Percentiles rank a stretch among this genome's conserved stretches.
These are phyloP conservation scores for Umbelopsis isabellina DNA, from an alignment of 192 early-diverging fungal species.

Conservation along the genomic window DNA sequence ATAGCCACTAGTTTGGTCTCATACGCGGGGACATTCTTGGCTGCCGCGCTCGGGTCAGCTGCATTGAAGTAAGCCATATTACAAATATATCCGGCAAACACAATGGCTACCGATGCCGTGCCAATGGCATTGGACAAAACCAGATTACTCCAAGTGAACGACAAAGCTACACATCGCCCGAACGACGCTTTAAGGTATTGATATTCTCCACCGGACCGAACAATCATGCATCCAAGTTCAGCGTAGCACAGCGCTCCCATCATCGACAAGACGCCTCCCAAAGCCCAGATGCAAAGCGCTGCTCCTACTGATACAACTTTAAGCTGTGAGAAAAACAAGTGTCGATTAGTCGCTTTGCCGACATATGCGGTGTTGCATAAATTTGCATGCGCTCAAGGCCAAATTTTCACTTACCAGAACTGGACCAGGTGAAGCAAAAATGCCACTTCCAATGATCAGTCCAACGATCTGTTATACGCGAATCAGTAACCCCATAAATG, in stretches of 20 bases:
- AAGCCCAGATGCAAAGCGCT: slow-evolving; percentile 71
- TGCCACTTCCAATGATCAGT: slow-evolving; percentile 78
- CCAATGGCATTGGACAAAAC: slow-evolving; percentile 54
- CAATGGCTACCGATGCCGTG: slow-evolving; percentile 52
- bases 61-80: slow-evolving; percentile 50
- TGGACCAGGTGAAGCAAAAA: slow-evolving; percentile 79
- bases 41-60: background rate
- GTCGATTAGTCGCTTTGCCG: background rate
- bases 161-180: slow-evolving; percentile 59
- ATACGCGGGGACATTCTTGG: slow-evolving; percentile 19
- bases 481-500: background rate
- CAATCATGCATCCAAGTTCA: slow-evolving; percentile 87
- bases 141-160: slow-evolving; percentile 59
- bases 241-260: slow-evolving; percentile 84
- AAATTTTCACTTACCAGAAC: slow-evolving; percentile 46
- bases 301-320: slow-evolving; percentile 65
- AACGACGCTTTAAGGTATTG: slow-evolving; percentile 72
- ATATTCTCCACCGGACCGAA: slow-evolving; percentile 83
- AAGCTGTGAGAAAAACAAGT: background rate
- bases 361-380: background rate
- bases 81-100: slow-evolving; percentile 75
- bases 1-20: slow-evolving; percentile 34
- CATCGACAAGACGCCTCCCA: slow-evolving; percentile 73
- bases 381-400: background rate
- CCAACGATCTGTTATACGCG: slow-evolving; percentile 55